Percentiles rank a stretch among this genome's conserved stretches.
Conservation (phyloP, 2,329 filamentous ascomycete genomes). For the Tolypocladium ovalisporum region DNA sequence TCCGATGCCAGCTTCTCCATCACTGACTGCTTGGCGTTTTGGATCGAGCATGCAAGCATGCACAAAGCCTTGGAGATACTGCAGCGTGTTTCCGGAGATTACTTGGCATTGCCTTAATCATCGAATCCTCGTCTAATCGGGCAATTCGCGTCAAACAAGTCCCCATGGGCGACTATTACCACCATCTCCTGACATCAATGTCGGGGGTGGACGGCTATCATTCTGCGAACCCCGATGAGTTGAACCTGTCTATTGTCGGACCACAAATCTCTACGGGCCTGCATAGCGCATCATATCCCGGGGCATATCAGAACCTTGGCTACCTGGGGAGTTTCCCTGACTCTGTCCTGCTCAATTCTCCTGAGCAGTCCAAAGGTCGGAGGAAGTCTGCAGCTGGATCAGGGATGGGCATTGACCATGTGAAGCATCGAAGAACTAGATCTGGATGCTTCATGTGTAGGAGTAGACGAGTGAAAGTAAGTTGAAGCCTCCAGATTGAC, state of each 20-base stretch:
- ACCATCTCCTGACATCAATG: conserved; percentile 43
- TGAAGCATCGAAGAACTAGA: conserved; percentile 86
- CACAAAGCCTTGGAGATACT: not conserved
- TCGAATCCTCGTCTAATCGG: not conserved
- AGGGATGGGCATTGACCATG: conserved; percentile 47
- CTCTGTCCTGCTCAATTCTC: conserved; percentile 33
- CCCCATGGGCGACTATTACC: conserved; percentile 45
- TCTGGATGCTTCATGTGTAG: conserved; percentile 92
- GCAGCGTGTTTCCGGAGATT: not conserved
- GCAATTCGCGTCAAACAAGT: not conserved
- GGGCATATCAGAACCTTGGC: conserved; percentile 34
- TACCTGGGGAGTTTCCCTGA: conserved; percentile 41
- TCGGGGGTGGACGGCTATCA: conserved; percentile 30
- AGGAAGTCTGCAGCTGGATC: conserved; percentile 33
- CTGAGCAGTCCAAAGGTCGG: conserved; percentile 37
- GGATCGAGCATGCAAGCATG: not conserved
- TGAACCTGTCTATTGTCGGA: conserved; percentile 21
- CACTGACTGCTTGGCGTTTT: not conserved
- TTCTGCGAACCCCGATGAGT: conserved; percentile 26
- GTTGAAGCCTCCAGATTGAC: conserved; percentile 5
- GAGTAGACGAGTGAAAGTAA: conserved; percentile 71
- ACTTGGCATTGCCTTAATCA: not conserved
- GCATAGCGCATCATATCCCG: conserved; percentile 22
- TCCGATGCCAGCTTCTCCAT: not conserved
- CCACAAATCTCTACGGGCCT: conserved; percentile 19